Evolutionary conservation across 2,329 filamentous ascomycete species (phyloP).

Genomic region (Pochonia chlamydosporia): DNA sequence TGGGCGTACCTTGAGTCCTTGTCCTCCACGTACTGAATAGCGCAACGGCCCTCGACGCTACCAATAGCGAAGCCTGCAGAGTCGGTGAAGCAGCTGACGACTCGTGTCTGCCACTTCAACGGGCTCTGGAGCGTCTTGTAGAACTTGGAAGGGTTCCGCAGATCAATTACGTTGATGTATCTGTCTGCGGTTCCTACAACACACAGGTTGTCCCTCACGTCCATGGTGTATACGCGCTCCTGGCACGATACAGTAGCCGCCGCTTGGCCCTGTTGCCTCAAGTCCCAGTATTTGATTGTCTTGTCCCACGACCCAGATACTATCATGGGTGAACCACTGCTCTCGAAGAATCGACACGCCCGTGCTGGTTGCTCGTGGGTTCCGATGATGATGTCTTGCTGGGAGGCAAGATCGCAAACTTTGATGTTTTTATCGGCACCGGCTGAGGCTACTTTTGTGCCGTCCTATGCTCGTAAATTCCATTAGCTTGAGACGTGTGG

Average conservation of each 20-base stretch:
- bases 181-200: conserved; percentile 91
- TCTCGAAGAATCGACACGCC: conserved; percentile 71
- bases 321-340: conserved; percentile 68
- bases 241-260: conserved; percentile 62
- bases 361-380: conserved; percentile 81
- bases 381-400: conserved; percentile 67
- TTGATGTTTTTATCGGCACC: conserved; percentile 89
- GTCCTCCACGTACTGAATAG: conserved; percentile 97
- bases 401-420: conserved; percentile 72
- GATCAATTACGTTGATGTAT: conserved; percentile 92
- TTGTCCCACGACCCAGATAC: conserved; percentile 93
- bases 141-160: conserved; percentile 80
- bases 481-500: background rate
- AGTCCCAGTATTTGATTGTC: conserved; percentile 84
- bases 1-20: conserved; percentile 67
- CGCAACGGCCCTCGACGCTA: conserved; percentile 93
- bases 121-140: conserved; percentile 97
- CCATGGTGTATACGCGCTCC: conserved; percentile 85
- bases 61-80: conserved; percentile 89
- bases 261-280: conserved; percentile 55
- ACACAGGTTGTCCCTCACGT: conserved; percentile 79
- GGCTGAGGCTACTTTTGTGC: conserved; percentile 78
- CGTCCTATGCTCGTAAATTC: conserved; percentile 56
- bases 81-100: conserved; percentile 92
- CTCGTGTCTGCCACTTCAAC: conserved; percentile 95